Evolutionary conservation across 768 basidiomycete species (phyloP).

Genomic region (Nidula microcarpa): DNA sequence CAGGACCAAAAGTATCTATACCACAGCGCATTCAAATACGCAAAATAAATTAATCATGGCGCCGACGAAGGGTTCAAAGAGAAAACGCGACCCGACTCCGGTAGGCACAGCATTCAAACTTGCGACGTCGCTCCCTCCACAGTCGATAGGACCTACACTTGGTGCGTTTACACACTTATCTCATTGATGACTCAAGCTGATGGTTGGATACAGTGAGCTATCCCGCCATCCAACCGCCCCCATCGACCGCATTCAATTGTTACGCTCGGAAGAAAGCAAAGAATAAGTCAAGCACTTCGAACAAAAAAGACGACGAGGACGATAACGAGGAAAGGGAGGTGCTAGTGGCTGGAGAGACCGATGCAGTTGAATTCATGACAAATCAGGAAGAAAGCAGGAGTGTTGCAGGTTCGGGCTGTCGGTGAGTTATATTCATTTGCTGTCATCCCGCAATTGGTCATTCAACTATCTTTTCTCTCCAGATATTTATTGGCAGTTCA

Average conservation of each 20-base stretch:
- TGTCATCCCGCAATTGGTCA: not conserved
- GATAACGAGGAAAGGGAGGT: slow-evolving; percentile 24
- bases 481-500: slow-evolving; percentile 86
- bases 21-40: not conserved
- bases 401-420: slow-evolving; percentile 58
- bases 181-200: not conserved
- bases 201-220: slow-evolving; percentile 33
- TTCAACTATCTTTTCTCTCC: not conserved
- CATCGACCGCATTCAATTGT: slow-evolving; percentile 57
- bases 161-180: slow-evolving; percentile 16
- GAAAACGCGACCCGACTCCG: slow-evolving; percentile 29
- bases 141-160: slow-evolving; percentile 31
- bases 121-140: slow-evolving; percentile 18
- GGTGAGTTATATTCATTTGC: slow-evolving; percentile 31
- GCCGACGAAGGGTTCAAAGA: slow-evolving; percentile 31
- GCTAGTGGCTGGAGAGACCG: slow-evolving; percentile 80
- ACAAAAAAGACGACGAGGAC: slow-evolving; percentile 18
- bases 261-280: slow-evolving; percentile 48
- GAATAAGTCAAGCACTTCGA: slow-evolving; percentile 7
- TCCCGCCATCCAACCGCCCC: slow-evolving; percentile 59
- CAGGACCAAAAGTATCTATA: not conserved
- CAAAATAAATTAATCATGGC: slow-evolving; percentile 18
- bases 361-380: slow-evolving; percentile 77
- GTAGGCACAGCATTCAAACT: slow-evolving; percentile 25
- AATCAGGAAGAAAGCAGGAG: slow-evolving; percentile 48